phyloP scores from a whole-genome alignment of 148 eudicot genomes.

The Diospyros kaki region DNA sequence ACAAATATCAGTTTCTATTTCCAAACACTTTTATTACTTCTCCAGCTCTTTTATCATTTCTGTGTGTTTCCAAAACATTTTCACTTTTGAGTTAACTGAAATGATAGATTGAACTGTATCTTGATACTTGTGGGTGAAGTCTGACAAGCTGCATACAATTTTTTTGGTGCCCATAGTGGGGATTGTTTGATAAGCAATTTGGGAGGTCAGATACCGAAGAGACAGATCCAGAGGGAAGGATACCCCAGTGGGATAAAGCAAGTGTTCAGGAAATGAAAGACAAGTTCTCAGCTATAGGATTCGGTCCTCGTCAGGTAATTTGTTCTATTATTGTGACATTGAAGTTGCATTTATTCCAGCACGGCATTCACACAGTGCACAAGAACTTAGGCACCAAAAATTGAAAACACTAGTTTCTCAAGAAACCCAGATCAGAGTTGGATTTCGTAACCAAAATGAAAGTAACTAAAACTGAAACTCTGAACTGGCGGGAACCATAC shows the following conservation, averaged over 20 bases:
- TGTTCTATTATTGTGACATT: neutral
- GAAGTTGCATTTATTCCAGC: neutral
- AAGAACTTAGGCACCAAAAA: neutral
- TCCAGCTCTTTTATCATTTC: too few relatives aligned
- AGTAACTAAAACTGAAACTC: neutral
- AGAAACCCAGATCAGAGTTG: neutral
- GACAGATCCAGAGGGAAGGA: conserved; percentile 95
- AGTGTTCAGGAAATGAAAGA: conserved; percentile 93
- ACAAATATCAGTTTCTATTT: too few relatives aligned
- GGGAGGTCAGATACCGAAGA: conserved; percentile 88
- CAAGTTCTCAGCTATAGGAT: conserved; percentile 65
- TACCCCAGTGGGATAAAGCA: conserved; percentile 80
- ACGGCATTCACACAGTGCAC: neutral
- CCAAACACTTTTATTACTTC: too few relatives aligned
- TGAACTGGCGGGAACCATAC: too few relatives aligned
- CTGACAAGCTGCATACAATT: neutral
- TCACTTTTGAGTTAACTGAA: too few relatives aligned
- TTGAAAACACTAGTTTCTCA: neutral
- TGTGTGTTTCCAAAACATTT: too few relatives aligned
- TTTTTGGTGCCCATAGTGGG: conserved; percentile 52
- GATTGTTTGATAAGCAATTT: conserved; percentile 71
- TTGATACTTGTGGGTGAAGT: conserved; percentile 3
- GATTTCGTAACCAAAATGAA: neutral
- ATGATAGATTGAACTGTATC: too few relatives aligned
- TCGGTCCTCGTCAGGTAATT: conserved; percentile 93